These are phyloP conservation scores for Colletotrichum navitas DNA, from an alignment of 2,329 filamentous ascomycete genomes.

Conservation along the genomic window DNA sequence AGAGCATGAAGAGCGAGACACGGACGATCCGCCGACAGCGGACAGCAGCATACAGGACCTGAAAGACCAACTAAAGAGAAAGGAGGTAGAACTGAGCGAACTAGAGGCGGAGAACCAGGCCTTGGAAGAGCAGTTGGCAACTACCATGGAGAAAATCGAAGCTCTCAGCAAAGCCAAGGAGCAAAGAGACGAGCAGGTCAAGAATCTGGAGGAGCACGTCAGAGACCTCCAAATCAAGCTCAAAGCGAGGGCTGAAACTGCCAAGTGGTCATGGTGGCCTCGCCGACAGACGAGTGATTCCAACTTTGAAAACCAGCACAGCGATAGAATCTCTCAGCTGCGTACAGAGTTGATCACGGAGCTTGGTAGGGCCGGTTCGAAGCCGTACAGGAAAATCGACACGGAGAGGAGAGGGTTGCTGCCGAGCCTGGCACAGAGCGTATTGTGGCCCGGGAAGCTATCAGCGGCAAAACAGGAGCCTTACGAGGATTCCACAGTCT, in stretches of 20 bases:
- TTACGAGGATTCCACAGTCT: background rate
- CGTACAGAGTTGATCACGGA: slow-evolving; percentile 12
- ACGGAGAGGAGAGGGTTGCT: background rate
- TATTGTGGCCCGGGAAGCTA: background rate
- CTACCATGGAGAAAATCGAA: background rate
- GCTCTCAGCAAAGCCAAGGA: background rate
- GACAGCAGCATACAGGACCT: background rate
- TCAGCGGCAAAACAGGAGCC: background rate
- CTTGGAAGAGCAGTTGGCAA: slow-evolving; percentile 4
- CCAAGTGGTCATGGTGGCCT: slow-evolving; percentile 10
- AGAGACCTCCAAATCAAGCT: slow-evolving; percentile 1
- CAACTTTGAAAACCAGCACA: background rate
- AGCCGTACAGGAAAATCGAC: background rate
- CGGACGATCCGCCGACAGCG: background rate
- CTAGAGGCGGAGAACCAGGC: slow-evolving; percentile 12
- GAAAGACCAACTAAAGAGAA: background rate
- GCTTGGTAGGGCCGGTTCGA: background rate
- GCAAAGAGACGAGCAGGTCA: background rate
- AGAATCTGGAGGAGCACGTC: background rate
- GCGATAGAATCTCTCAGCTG: slow-evolving; percentile 1
- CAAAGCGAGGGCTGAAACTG: slow-evolving; percentile 24
- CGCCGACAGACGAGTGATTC: background rate
- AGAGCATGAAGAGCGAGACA: background rate
- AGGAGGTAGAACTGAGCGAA: slow-evolving; percentile 7
- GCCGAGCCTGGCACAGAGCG: background rate